phyloP scores from a whole-genome alignment of 2,329 filamentous ascomycete genomes.

The Apiospora sp. region DNA sequence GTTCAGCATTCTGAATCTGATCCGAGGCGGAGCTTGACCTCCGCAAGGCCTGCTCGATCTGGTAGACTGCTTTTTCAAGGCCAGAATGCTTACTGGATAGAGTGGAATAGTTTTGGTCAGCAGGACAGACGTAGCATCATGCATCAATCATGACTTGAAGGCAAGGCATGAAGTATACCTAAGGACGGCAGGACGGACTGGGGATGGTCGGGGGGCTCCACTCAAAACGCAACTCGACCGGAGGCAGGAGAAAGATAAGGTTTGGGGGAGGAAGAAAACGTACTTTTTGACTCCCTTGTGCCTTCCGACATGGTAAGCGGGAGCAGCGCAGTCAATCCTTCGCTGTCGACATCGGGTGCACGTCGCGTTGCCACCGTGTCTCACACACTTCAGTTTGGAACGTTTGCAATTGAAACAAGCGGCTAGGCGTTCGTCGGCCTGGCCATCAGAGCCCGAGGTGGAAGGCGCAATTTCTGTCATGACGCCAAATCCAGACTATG shows the following conservation, averaged over 20 bases:
- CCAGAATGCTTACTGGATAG: conserved; percentile 72
- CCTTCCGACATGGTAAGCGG: conserved; percentile 75
- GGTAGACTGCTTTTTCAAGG: conserved; percentile 76
- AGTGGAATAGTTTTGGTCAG: conserved; percentile 24
- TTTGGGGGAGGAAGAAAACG: conserved; percentile 32
- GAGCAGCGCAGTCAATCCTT: conserved; percentile 68
- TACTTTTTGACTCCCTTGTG: conserved; percentile 83
- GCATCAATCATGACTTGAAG: background rate
- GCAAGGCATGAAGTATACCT: background rate
- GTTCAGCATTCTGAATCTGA: conserved; percentile 49
- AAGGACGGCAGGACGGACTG: conserved; percentile 17
- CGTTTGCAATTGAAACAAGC: conserved; percentile 44
- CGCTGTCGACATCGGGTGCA: conserved; percentile 43
- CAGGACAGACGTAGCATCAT: background rate
- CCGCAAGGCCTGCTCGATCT: conserved; percentile 75
- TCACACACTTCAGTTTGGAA: conserved; percentile 45
- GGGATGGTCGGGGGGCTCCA: background rate
- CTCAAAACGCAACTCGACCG: conserved; percentile 5
- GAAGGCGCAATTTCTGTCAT: conserved; percentile 28
- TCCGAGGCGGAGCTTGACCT: conserved; percentile 57
- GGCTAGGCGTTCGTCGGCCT: conserved; percentile 26
- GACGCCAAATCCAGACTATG: conserved; percentile 13
- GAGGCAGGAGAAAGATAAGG: background rate
- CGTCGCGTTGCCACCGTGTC: conserved; percentile 38
- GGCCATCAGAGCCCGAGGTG: conserved; percentile 26